phyloP scores from a whole-genome alignment of 345 rosid genomes.

The Citrus mangshanensis region DNA sequence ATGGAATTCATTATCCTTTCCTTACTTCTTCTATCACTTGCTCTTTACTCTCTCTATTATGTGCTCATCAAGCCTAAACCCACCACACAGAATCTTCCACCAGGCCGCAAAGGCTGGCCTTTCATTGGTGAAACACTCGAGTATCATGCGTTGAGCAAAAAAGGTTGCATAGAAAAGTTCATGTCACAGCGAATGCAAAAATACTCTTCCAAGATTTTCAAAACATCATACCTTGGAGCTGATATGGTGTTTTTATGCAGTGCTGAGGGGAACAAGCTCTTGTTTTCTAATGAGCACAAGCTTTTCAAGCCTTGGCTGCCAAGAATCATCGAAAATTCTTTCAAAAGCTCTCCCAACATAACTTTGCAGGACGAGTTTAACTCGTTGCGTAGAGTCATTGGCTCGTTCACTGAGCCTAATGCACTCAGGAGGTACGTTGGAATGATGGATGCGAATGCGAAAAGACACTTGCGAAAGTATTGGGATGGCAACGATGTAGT shows the following conservation, averaged over 20 bases:
- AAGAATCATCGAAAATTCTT: neutral
- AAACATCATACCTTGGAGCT: neutral
- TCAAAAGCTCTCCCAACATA: neutral
- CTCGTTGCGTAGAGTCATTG: neutral
- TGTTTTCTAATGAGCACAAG: conserved; percentile 7
- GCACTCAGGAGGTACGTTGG: neutral
- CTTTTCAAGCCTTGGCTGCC: conserved; percentile 18
- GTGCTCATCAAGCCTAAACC: neutral
- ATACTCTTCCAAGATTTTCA: neutral
- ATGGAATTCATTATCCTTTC: neutral
- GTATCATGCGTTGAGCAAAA: neutral
- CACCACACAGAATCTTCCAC: neutral
- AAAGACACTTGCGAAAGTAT: neutral
- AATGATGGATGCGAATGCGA: neutral
- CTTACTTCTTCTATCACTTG: neutral
- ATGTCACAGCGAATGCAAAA: neutral
- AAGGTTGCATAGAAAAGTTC: conserved; percentile 1
- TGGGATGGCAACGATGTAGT: neutral
- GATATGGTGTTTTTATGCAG: conserved; percentile 12
- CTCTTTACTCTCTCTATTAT: neutral
- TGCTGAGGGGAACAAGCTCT: conserved; percentile 14
- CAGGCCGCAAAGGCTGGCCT: conserved; percentile 5
- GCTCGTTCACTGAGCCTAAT: neutral
- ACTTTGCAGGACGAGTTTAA: neutral
- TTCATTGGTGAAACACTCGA: conserved; percentile 15